Evolutionary conservation across 1,139 yeast genomes (phyloP).

Genomic region (Diutina siamensis): DNA sequence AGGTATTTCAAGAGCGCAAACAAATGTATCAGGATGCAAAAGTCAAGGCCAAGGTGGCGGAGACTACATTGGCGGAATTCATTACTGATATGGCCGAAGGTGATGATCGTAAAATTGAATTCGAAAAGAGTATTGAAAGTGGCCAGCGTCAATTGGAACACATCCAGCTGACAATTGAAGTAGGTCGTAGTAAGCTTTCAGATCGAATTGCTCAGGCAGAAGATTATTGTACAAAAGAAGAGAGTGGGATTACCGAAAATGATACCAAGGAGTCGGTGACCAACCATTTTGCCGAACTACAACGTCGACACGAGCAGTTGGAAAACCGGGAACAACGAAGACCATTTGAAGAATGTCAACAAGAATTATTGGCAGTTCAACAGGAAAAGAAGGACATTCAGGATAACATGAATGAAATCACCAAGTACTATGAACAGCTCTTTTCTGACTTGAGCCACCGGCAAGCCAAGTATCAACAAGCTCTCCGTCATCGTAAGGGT

Average conservation of each 20-base stretch:
- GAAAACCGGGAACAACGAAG: constrained; percentile 13
- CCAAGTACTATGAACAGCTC: constrained; percentile 16
- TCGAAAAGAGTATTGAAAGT: not conserved
- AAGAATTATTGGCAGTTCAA: constrained; percentile 18
- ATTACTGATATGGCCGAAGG: not conserved
- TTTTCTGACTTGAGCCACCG: constrained; percentile 34
- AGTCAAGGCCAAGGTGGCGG: not conserved
- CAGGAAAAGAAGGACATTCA: constrained; percentile 20
- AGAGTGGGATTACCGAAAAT: constrained; percentile 9
- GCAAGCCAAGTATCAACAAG: constrained; percentile 35
- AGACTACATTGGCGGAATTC: not conserved
- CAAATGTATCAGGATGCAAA: not conserved
- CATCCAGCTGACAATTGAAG: not conserved
- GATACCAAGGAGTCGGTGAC: constrained; percentile 29
- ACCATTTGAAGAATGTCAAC: constrained; percentile 27
- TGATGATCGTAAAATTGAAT: not conserved
- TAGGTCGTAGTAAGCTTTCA: not conserved
- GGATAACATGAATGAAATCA: constrained; percentile 15
- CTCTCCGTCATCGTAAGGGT: constrained; percentile 23
- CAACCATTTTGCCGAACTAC: constrained; percentile 21
- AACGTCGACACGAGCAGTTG: not conserved
- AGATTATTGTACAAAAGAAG: not conserved
- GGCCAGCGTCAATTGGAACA: not conserved
- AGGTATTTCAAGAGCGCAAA: not conserved
- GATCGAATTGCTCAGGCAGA: not conserved